These are phyloP conservation scores for Skeletonema marinoi DNA, from an alignment of 108 stramenopile species.

Conservation along the genomic window DNA sequence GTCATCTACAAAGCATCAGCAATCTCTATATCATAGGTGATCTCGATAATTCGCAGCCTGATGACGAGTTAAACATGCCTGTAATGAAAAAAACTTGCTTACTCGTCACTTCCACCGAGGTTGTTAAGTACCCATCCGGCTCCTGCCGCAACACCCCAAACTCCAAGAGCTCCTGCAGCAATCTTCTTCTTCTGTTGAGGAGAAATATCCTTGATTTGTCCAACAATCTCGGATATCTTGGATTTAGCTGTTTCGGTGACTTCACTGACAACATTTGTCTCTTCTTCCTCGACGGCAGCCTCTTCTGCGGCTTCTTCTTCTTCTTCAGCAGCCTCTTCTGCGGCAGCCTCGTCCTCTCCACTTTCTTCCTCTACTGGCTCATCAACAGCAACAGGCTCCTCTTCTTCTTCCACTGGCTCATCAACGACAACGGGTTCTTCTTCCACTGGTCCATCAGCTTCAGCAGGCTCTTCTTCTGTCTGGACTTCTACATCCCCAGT, in stretches of 20 bases:
- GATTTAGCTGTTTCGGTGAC: slow-evolving; percentile 26
- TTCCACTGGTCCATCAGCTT: neutral
- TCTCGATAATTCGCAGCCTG: neutral
- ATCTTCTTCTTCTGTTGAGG: slow-evolving; percentile 57
- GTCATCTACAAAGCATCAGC: neutral
- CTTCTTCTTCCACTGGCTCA: neutral
- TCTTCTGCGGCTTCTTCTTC: slow-evolving; percentile 20
- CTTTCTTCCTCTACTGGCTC: slow-evolving; percentile 21
- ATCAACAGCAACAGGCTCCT: neutral
- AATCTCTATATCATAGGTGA: neutral
- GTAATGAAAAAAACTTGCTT: neutral
- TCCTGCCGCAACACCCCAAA: slow-evolving; percentile 63
- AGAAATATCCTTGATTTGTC: slow-evolving; percentile 37
- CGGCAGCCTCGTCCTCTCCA: slow-evolving; percentile 18
- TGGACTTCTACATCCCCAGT: slow-evolving; percentile 23
- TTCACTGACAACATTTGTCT: slow-evolving; percentile 33
- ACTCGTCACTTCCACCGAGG: slow-evolving; percentile 35
- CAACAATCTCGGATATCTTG: slow-evolving; percentile 37
- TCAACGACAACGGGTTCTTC: neutral
- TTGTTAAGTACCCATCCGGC: slow-evolving; percentile 57
- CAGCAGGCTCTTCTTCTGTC: slow-evolving; percentile 13
- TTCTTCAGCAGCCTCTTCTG: slow-evolving; percentile 12
- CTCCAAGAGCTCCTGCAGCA: slow-evolving; percentile 55
- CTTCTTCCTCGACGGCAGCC: slow-evolving; percentile 14
- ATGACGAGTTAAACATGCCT: neutral